phyloP scores from a whole-genome alignment of 352 stramenopile genomes.

The Globisporangium rhizosaccharum region DNA sequence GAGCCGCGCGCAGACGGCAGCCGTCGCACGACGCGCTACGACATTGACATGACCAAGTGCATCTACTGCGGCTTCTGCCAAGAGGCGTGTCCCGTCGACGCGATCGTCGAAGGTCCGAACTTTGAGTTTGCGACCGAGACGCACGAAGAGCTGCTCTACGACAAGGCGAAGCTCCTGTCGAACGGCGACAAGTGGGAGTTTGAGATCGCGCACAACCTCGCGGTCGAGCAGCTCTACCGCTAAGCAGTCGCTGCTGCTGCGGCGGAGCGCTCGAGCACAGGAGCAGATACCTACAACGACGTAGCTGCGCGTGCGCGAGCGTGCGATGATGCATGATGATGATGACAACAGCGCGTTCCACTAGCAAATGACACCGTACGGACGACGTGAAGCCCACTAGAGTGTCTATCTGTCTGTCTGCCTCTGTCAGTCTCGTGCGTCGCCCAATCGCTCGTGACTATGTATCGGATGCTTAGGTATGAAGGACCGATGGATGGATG shows the following conservation, averaged over 20 bases:
- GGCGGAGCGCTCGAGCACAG: neutral
- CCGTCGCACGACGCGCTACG: conserved; percentile 98
- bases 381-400: too few relatives aligned
- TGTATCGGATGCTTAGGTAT: neutral
- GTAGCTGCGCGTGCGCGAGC: too few relatives aligned
- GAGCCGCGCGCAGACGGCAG: conserved; percentile 96
- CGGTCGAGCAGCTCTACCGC: conserved; percentile 98
- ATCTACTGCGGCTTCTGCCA: conserved; percentile 99
- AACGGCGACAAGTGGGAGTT: conserved; percentile 99
- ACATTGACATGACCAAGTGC: conserved; percentile 99
- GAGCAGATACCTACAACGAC: neutral
- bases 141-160: conserved; percentile 99
- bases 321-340: too few relatives aligned
- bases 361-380: too few relatives aligned
- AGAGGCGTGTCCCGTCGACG: conserved; percentile 97
- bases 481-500: neutral
- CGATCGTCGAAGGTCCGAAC: conserved; percentile 99
- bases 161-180: conserved; percentile 99
- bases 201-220: conserved; percentile 98
- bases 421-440: too few relatives aligned
- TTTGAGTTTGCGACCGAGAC: conserved; percentile 99
- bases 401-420: too few relatives aligned
- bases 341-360: too few relatives aligned
- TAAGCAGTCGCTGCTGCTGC: conserved; percentile 26
- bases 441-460: too few relatives aligned